These are phyloP conservation scores for Orobanche coerulescens DNA, from an alignment of 257 asterid genomes.

Conservation along the genomic window DNA sequence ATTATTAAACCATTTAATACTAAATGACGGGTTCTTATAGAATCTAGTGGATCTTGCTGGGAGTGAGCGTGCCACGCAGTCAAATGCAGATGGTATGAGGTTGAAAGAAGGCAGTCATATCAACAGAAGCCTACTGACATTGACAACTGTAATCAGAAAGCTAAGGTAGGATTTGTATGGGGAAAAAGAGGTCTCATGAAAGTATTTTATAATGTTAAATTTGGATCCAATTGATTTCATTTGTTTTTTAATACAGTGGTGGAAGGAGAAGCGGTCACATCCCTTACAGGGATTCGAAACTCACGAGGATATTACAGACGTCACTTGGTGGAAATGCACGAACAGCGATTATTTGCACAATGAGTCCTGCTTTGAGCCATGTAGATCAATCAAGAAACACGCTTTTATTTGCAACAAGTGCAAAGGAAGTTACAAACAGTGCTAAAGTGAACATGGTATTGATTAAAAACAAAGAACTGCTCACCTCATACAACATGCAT, in stretches of 20 bases:
- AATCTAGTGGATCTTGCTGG: constrained; percentile 99
- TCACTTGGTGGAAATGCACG: constrained; percentile 97
- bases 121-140: constrained; percentile 76
- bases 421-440: constrained; percentile 84
- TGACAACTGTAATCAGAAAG: constrained; percentile 92
- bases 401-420: constrained; percentile 79
- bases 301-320: constrained; percentile 86
- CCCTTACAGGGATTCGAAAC: constrained; percentile 85
- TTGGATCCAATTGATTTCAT: neutral
- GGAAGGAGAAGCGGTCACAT: constrained; percentile 72
- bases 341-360: constrained; percentile 90
- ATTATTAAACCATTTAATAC: neutral
- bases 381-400: constrained; percentile 94
- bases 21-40: constrained; percentile 33
- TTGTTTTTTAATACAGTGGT: constrained; percentile 43
- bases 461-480: neutral
- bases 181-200: too few relatives aligned
- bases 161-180: too few relatives aligned
- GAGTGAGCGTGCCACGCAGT: constrained; percentile 82
- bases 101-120: constrained; percentile 98
- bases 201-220: neutral
- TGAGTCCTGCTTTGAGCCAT: constrained; percentile 92
- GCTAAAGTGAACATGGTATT: constrained; percentile 94
- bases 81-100: constrained; percentile 75
- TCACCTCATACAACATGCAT: neutral